These are phyloP conservation scores for Botrytis paeoniae DNA, from an alignment of 2,329 filamentous ascomycete genomes.

Conservation along the genomic window DNA sequence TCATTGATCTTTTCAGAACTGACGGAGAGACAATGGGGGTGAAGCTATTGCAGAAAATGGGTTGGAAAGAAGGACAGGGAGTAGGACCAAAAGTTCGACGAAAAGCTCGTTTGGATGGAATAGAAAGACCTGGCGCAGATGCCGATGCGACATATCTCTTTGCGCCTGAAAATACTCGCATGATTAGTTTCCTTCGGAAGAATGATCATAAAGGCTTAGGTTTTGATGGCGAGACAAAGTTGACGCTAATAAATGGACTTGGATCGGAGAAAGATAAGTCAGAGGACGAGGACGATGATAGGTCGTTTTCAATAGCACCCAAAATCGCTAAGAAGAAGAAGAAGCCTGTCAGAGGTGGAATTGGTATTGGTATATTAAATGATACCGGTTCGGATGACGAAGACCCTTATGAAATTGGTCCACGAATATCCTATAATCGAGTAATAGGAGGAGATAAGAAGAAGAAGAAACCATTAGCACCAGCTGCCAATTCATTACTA, in stretches of 20 bases:
- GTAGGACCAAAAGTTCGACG: constrained; percentile 83
- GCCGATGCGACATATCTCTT: constrained; percentile 63
- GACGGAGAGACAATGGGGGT: constrained; percentile 83
- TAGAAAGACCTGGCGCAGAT: constrained; percentile 34
- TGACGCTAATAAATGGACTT: constrained; percentile 41
- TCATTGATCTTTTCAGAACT: constrained; percentile 70
- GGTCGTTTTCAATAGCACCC: constrained; percentile 26
- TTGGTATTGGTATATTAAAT: constrained; percentile 86
- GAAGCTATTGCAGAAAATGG: constrained; percentile 85
- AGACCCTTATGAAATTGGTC: constrained; percentile 88
- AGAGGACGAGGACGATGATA: constrained; percentile 48
- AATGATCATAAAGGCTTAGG: constrained; percentile 69
- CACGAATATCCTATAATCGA: constrained; percentile 82
- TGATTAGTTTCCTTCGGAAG: constrained; percentile 66
- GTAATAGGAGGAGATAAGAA: constrained; percentile 79
- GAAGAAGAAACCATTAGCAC: constrained; percentile 62
- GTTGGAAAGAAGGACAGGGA: constrained; percentile 92
- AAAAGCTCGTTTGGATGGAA: constrained; percentile 63
- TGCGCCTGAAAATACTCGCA: constrained; percentile 73
- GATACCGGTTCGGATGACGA: constrained; percentile 95
- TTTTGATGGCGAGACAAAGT: constrained; percentile 55
- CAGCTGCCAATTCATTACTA: constrained; percentile 60
- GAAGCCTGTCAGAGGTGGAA: constrained; percentile 57
- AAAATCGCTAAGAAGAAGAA: constrained; percentile 46
- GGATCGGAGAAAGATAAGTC: constrained; percentile 37